These are phyloP conservation scores for Beauveria caledonica DNA, from an alignment of 2,329 filamentous ascomycete species.

Conservation along the genomic window DNA sequence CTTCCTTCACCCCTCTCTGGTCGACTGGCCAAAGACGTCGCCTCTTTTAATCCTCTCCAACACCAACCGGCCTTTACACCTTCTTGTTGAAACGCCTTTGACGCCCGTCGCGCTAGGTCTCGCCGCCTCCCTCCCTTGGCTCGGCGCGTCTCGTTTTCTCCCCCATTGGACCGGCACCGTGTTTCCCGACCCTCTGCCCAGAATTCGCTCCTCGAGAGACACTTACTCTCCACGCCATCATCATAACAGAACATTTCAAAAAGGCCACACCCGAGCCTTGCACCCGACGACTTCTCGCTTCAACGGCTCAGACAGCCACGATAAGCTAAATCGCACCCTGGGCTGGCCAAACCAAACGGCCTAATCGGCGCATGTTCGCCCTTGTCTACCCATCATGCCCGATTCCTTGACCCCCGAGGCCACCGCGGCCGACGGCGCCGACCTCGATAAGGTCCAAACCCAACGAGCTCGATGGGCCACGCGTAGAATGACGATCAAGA, in stretches of 20 bases:
- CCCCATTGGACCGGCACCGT: neutral
- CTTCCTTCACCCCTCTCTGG: neutral
- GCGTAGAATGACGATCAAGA: slow-evolving; percentile 70
- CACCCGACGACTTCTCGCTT: neutral
- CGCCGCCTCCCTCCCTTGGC: slow-evolving; percentile 1
- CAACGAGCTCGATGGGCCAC: slow-evolving; percentile 94
- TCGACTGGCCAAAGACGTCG: neutral
- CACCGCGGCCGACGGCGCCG: slow-evolving; percentile 15
- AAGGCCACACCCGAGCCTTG: neutral
- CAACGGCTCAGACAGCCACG: slow-evolving; percentile 2
- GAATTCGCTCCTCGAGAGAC: neutral
- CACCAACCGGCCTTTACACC: neutral
- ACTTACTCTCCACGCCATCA: neutral
- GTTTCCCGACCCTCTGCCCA: neutral
- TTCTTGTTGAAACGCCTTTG: neutral
- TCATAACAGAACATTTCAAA: neutral
- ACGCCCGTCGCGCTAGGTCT: neutral
- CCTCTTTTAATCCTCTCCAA: neutral
- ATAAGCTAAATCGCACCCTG: neutral
- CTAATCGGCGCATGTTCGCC: slow-evolving; percentile 10
- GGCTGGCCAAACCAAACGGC: slow-evolving; percentile 11
- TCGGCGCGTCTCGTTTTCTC: slow-evolving; percentile 6
- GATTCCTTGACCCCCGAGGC: slow-evolving; percentile 22
- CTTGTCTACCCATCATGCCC: slow-evolving; percentile 23
- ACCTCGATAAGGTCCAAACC: slow-evolving; percentile 30